Percentiles rank a stretch among this genome's conserved stretches.
Conservation (phyloP, 805 yeast genomes). For the Kuraishia molischiana region DNA sequence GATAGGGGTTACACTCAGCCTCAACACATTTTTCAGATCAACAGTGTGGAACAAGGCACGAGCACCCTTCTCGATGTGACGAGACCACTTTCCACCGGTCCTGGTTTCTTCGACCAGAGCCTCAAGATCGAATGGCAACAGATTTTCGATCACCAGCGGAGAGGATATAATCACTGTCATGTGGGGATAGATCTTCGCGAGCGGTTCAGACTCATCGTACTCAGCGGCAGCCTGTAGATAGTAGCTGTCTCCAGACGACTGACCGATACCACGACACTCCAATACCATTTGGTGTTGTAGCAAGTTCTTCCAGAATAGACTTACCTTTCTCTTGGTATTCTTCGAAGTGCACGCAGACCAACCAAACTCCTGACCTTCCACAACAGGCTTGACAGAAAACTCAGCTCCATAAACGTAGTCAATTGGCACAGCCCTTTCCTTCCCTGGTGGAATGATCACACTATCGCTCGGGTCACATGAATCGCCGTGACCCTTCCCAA, state of each 20-base stretch:
- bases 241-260: constrained; percentile 25
- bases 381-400: constrained; percentile 54
- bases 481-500: constrained; percentile 26
- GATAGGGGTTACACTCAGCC: constrained; percentile 60
- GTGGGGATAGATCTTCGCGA: constrained; percentile 74
- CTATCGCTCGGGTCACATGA: constrained; percentile 19
- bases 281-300: constrained; percentile 40
- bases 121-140: constrained; percentile 72
- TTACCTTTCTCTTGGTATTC: constrained; percentile 7
- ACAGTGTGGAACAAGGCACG: constrained; percentile 75
- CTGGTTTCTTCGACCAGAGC: constrained; percentile 74
- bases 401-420: constrained; percentile 49
- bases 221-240: constrained; percentile 62
- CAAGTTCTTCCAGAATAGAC: constrained; percentile 56
- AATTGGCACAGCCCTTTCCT: constrained; percentile 63
- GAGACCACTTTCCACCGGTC: constrained; percentile 56
- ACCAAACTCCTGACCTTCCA: constrained; percentile 36
- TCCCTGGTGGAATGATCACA: constrained; percentile 42
- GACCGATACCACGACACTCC: constrained; percentile 41
- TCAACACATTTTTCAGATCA: constrained; percentile 56
- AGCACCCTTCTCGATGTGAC: constrained; percentile 51
- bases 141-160: constrained; percentile 77
- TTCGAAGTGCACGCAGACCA: constrained; percentile 43
- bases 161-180: constrained; percentile 70
- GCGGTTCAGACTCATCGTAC: constrained; percentile 56